Evolutionary conservation across 371 early-diverging fungal species (phyloP), one percentile per base, ranked within the genome.

Genomic region (Mortierella polycephala): DNA sequence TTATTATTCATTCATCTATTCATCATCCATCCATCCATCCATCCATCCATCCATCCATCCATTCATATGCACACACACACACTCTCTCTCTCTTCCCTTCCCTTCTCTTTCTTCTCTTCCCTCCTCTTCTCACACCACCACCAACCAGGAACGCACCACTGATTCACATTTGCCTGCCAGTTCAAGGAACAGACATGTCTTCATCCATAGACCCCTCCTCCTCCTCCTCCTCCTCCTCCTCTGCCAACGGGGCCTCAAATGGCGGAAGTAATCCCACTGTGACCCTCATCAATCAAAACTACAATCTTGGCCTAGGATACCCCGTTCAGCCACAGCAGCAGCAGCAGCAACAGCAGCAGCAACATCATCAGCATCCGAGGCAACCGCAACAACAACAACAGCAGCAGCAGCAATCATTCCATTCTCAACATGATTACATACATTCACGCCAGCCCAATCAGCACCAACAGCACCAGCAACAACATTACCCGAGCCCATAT

Each of bases 271-370:
- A 10, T 44, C 55, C 21, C 54, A 16, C 5, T 37, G 53, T 5
- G 39, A 47, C 40, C 63, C 66, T 23, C 63, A 65, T n/a, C 64
- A 63, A 41, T 50, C 40, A 11, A 16, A 49, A 40, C 53, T 39
- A 57, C 63, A 20, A 37, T 18, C 60, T 42, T 13, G 30, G 30
- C 30, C 30, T 30, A 4, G 60, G 58, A 50, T 60, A 60, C 54
- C 46, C 47, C 20, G 47, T 14, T 10, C 61, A 63, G 23, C 57
- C 39, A 20, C 50, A 58, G 47, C 69, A 62, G 21, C 52, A 44
- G 40, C 50, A 67, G 20, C 67, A 67, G 30, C 59, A 51, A 37
- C 67, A 57, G 5, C 63, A 41, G 21, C 62, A 58, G 45, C 60
- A 60, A 9, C 57, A 46, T 40, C 46, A 44, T 39, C 44, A 65